Base-by-base conservation (phyloP, 345 rosid genomes). In the Brassica rapa region DNA sequence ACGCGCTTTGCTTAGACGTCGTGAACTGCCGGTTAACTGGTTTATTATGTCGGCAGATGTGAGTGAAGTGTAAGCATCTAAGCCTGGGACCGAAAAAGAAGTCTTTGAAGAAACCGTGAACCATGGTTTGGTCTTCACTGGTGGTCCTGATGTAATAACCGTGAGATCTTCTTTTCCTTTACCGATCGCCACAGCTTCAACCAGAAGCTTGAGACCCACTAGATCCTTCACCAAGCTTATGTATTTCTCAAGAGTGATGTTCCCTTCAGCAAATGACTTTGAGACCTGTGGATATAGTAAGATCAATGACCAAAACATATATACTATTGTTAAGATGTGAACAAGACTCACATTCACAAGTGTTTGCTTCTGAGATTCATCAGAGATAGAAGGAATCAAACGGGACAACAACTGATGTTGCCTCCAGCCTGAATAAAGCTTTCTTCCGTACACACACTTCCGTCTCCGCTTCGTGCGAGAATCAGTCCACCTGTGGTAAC, bases 1-100 rank as follows among this genome's bases (percentile, higher is more conserved):
- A 9, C 92, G 93, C 51, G 90, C 89, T 84, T 91, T 91, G 86
- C 93, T 88, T 81, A 89, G 77, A 60, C 93, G 87, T 39, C 93
- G 87, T 39, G 83, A 79, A 64, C 82, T 84, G 3, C 92, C 89
- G 7, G 86, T 89, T 80, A 91, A 70, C 24, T 86, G 75, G 23
- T 80, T 81, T 46, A 91, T 77, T 75, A 91, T 89, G 46, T 84
- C 93, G 56, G 73, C 68, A 10, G 83, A 74, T 62, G 93, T 84
- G 46, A 91, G 90, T 6, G 91, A 82, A 56, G 85, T 82, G 70
- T 84, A 88, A 70, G 81, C 87, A 80, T 68, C 82, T 72, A 27
- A 9, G 11, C 73, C 62, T 3, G 71, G 27, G 37, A 49, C 78
- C 0, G 32, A 53, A 77, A 16, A 53, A 77, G 84, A 72, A 66